Base-by-base conservation (phyloP, 1,284 basidiomycete genomes). In the Mycocalia duriaeana region DNA sequence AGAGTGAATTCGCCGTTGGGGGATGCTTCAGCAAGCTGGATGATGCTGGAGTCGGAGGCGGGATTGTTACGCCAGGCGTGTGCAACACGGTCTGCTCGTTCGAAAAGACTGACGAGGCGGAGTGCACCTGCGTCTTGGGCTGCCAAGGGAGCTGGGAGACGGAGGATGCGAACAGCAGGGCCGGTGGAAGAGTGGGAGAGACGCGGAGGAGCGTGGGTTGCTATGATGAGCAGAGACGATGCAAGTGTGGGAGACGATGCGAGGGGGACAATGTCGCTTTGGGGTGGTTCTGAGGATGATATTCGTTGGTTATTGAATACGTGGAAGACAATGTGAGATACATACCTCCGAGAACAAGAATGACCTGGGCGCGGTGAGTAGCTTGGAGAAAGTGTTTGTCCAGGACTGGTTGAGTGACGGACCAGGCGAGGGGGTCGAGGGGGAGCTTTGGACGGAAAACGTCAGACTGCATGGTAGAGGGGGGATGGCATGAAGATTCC, bases 311-410 rank as follows among this genome's bases (percentile, higher is more conserved):
- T n/a, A n/a, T n/a, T n/a, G n/a, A n/a, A n/a, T n/a, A n/a, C n/a
- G n/a, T n/a, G n/a, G n/a, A n/a, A n/a, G n/a, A n/a, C n/a, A n/a
- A n/a, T n/a, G n/a, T n/a, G 11, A 49, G 18, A 25, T 22, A 42
- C 69, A 43, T 35, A 77, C 72, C 69, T 56, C 78, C 79, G 7
- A 82, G 61, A 14, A 80, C 60, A 40, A 81, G 69, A 22, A 81
- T 60, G 45, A 76, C 72, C 51, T 73, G 67, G 26, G 67, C 63
- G 19, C 51, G 6, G 51, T 47, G 38, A 65, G 26, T 66, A 64
- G 23, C 49, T 13, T 50, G 50, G 42, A 56, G 56, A 41, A 57
- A 48, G 31, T 57, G 58, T 9, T 65, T 57, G 18, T 50, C 53
- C 38, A 66, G 61, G 45, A 65, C 25, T 69, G 57, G 24, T 51